A percentile compares a stretch with the other conserved stretches of the same genome.
These are phyloP conservation scores for Ophiostoma pallidulum DNA, from an alignment of 2,329 filamentous ascomycete genomes.

Conservation along the genomic window DNA sequence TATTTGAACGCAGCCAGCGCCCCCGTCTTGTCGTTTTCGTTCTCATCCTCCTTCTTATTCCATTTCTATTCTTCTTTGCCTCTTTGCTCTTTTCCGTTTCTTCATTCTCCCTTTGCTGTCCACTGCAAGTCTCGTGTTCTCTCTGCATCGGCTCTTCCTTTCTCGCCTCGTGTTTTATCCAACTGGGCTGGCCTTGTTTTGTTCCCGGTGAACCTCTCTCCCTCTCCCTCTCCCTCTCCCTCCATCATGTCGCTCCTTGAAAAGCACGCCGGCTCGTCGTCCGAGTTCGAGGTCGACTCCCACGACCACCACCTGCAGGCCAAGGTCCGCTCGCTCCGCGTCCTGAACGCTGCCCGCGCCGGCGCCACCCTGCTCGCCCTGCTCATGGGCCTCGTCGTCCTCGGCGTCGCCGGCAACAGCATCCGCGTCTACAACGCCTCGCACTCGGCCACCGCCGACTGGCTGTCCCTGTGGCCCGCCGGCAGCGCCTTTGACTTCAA, in stretches of 20 bases:
- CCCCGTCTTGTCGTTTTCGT: neutral
- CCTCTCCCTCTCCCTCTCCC: neutral
- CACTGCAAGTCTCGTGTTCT: neutral
- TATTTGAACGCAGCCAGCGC: neutral
- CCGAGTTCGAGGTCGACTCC: conserved; percentile 41
- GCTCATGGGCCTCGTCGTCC: conserved; percentile 39
- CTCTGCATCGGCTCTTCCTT: neutral
- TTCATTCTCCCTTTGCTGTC: neutral
- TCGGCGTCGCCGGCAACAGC: conserved; percentile 46
- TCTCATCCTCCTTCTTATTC: neutral
- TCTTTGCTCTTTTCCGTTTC: neutral
- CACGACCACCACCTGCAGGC: conserved; percentile 29
- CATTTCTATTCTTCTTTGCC: neutral
- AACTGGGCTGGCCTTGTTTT: neutral
- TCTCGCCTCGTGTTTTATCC: too few species aligned
- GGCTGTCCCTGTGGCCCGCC: conserved; percentile 47
- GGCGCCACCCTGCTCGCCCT: conserved; percentile 42
- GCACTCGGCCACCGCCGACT: conserved; percentile 28
- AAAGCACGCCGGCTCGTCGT: conserved; percentile 24
- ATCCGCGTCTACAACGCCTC: conserved; percentile 47
- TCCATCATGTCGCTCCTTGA: conserved; percentile 11
- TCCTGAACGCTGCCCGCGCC: conserved; percentile 36
- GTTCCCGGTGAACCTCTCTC: conserved; percentile 2
- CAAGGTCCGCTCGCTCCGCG: conserved; percentile 30
- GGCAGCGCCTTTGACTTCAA: conserved; percentile 41